Conservation (phyloP, 768 basidiomycete species). For the Psilocybe tampanensis region DNA sequence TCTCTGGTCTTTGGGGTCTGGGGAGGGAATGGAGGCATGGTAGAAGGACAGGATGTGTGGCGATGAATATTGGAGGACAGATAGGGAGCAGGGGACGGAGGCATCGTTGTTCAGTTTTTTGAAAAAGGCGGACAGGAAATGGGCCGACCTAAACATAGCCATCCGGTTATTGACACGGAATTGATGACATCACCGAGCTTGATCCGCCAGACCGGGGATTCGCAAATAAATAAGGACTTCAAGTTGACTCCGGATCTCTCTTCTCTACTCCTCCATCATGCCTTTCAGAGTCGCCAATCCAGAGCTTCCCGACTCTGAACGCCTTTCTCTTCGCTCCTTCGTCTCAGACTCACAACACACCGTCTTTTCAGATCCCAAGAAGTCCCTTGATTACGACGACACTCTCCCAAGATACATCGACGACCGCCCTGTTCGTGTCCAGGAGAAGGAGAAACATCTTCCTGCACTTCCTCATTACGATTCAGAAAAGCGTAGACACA, state of each 20-base stretch:
- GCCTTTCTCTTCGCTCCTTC: constrained; percentile 8
- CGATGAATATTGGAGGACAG: too few species aligned
- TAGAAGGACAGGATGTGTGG: too few species aligned
- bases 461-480: background rate
- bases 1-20: too few species aligned
- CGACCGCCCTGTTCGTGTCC: background rate
- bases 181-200: constrained; percentile 3
- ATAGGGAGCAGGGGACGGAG: too few species aligned
- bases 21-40: too few species aligned
- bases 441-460: constrained; percentile 1
- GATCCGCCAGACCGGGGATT: background rate
- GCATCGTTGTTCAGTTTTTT: too few species aligned
- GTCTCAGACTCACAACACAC: constrained; percentile 11
- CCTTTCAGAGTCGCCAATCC: constrained; percentile 6
- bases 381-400: constrained; percentile 4
- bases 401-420: constrained; percentile 8
- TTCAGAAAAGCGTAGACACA: background rate
- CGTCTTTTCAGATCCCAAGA: constrained; percentile 7
- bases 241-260: too few species aligned
- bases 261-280: constrained; percentile 2
- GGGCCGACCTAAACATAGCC: too few species aligned
- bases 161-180: too few species aligned
- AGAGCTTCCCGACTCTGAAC: background rate
- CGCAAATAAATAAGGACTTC: background rate
- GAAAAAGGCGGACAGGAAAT: too few species aligned